Percentiles rank a stretch among this genome's conserved stretches.
These are phyloP conservation scores for Brettanomyces sp. DNA, from an alignment of 805 yeast species.

Conservation along the genomic window DNA sequence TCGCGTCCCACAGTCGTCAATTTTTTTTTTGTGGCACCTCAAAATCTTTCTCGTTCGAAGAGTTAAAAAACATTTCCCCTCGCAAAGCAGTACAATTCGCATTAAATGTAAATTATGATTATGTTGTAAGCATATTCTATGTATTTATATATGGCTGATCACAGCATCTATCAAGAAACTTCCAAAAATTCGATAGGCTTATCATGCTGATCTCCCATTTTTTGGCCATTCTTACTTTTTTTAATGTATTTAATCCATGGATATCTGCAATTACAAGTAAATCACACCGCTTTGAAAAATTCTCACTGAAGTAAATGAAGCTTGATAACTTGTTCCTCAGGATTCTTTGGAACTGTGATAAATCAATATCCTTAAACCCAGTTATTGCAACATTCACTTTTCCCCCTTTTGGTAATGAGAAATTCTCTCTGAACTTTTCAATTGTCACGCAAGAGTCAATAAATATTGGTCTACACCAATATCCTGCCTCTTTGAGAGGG, in stretches of 20 bases:
- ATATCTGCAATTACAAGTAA: slow-evolving; percentile 32
- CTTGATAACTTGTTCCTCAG: slow-evolving; percentile 36
- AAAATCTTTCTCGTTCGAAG: no score
- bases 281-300: slow-evolving; percentile 43
- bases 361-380: slow-evolving; percentile 23
- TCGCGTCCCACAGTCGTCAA: no score
- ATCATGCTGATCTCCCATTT: slow-evolving; percentile 16
- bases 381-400: slow-evolving; percentile 17
- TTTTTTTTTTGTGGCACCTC: no score
- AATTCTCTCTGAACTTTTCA: not conserved
- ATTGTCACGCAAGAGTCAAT: not conserved
- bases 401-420: not conserved
- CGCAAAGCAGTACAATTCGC: no score
- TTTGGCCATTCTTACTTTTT: slow-evolving; percentile 16
- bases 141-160: not conserved
- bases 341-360: slow-evolving; percentile 33
- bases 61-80: no score
- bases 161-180: not conserved
- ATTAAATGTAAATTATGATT: no score
- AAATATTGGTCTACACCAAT: slow-evolving; percentile 18
- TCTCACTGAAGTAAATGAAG: slow-evolving; percentile 38
- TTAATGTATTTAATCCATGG: slow-evolving; percentile 7
- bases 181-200: slow-evolving; percentile 6
- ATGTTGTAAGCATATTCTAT: no score
- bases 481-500: slow-evolving; percentile 7